A percentile compares a stretch with the other conserved stretches of the same genome.
Evolutionary conservation across 2,329 filamentous ascomycete species (phyloP).

Genomic region (Phaeosphaeriaceae sp.): DNA sequence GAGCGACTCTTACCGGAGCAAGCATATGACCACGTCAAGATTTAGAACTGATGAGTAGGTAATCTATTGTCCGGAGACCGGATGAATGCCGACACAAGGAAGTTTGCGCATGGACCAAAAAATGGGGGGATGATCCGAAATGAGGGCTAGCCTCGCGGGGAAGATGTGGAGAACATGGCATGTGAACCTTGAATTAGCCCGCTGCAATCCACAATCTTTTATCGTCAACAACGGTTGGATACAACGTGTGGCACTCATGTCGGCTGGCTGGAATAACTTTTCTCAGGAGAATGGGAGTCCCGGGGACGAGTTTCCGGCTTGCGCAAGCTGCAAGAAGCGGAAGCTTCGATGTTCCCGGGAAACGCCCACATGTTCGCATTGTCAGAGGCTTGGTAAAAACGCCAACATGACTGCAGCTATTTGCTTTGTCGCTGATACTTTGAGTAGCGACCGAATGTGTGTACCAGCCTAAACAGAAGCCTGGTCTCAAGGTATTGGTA

Average conservation of each 20-base stretch:
- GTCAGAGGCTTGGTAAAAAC: constrained; percentile 38
- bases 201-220: constrained; percentile 31
- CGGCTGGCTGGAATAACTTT: constrained; percentile 42
- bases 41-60: too few relatives aligned
- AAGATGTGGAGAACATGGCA: constrained; percentile 29
- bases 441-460: constrained; percentile 34
- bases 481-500: constrained; percentile 22
- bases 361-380: constrained; percentile 41
- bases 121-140: constrained; percentile 25
- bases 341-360: constrained; percentile 43
- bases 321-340: constrained; percentile 40
- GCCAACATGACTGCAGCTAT: background rate
- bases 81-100: too few relatives aligned
- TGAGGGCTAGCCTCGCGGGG: constrained; percentile 28
- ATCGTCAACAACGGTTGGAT: constrained; percentile 20
- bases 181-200: constrained; percentile 18
- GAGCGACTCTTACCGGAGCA: background rate
- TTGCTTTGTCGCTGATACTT: constrained; percentile 13
- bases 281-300: constrained; percentile 32
- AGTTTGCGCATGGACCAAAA: background rate
- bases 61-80: too few relatives aligned
- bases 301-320: constrained; percentile 39
- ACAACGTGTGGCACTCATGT: constrained; percentile 36
- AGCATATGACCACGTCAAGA: background rate
- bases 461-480: constrained; percentile 43